Evolutionary conservation across 176 grass and related monocot species (phyloP), one percentile per base, ranked within the genome.

Genomic region (Oryza longistaminata): DNA sequence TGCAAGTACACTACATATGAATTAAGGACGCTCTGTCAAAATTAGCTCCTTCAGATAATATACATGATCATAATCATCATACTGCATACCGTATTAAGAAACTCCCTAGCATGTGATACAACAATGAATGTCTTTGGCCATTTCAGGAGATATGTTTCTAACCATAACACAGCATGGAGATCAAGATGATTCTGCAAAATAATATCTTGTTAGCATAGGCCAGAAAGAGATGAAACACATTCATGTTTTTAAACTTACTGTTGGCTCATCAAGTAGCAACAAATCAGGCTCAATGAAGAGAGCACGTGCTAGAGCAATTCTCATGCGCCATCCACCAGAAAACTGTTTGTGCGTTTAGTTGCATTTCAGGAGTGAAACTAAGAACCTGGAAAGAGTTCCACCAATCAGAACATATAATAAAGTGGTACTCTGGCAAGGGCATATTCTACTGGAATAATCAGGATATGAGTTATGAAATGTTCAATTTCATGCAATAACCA

Each of bases 41-140:
- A 88, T 73, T 50, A 83, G 73, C 6, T 88, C 66, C 5, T 39
- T 24, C 44, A 83, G 31, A 81, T 16, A 2, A 64, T 50, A 75
- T 73, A 24, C 5, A 50, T 65, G 52, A 53, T 75, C 45, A 24
- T 62, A 62, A 46, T 66, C 39, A 53, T 75, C 45, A 62, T 62
- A 62, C 58, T 19, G 24, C 58, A 71, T 98, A 98, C 96, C 76
- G 93, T 98, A 82, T 98, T 98, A 49, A 98, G 78, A 83, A 98
- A 98, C 75, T 98, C 96, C 84, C 96, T 91, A 52, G 96, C 96
- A 29, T 95, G 96, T 39, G 96, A 98, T 80, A 98, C 93, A 66
- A 98, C 96, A 83, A 98, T 95, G 70, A 98, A 93, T 73, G 96
- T 95, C 88, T 95, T 98, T 46, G 96, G 96, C 96, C 96, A 98